Evolutionary conservation across 2,329 filamentous ascomycete genomes (phyloP).

Genomic region (Colletotrichum plurivorum): DNA sequence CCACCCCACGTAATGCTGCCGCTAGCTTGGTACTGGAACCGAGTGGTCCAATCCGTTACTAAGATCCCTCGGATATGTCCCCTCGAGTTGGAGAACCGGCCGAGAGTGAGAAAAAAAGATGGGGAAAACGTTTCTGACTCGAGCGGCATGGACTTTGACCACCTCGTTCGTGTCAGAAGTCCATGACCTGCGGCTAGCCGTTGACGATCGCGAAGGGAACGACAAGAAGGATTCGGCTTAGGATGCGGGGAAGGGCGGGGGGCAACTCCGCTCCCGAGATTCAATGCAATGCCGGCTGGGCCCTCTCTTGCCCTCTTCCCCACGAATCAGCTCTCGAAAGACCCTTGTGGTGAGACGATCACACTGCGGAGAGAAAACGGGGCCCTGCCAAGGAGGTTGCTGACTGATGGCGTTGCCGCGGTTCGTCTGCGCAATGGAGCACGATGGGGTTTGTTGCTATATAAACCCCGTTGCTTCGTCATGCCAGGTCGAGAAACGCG

Average conservation of each 20-base stretch:
- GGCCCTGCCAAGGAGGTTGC: constrained; percentile 20
- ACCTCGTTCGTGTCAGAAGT: neutral
- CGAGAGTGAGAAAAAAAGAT: neutral
- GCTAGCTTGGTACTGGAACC: no score
- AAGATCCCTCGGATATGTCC: neutral
- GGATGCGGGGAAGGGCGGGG: constrained; percentile 6
- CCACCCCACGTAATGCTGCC: no score
- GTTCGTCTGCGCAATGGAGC: neutral
- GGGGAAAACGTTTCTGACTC: neutral
- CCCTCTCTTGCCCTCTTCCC: no score
- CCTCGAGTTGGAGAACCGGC: neutral
- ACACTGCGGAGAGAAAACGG: constrained; percentile 12
- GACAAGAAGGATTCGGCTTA: neutral
- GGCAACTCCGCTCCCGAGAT: neutral
- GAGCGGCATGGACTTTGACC: neutral
- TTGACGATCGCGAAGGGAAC: constrained; percentile 12
- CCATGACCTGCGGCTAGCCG: neutral
- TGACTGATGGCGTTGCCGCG: constrained; percentile 7
- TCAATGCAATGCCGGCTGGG: neutral
- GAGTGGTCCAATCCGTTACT: neutral
- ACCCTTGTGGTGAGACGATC: neutral
- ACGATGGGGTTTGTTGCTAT: neutral
- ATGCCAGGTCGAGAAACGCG: neutral
- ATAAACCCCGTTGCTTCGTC: neutral
- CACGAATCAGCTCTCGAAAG: neutral